Evolutionary conservation across 805 yeast genomes (phyloP).

Genomic region (Lachancea waltii): DNA sequence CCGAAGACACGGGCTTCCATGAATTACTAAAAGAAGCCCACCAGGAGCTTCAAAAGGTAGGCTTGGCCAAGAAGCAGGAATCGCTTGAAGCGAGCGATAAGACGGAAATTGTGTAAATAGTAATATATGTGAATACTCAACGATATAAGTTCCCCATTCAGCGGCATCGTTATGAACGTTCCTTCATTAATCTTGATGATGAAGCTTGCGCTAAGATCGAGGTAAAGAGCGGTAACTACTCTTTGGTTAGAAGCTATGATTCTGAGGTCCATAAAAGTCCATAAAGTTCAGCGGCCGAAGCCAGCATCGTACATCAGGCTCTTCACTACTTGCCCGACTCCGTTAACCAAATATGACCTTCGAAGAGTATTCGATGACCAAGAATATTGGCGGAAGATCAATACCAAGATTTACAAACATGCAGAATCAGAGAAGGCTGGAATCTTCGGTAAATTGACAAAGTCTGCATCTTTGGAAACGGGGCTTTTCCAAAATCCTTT

Average conservation of each 20-base stretch:
- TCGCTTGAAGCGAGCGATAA: not conserved
- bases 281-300: not conserved
- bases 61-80: conserved; percentile 18
- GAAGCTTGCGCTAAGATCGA: no score
- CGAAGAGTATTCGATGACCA: conserved; percentile 54
- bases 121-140: no score
- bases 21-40: conserved; percentile 62
- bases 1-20: conserved; percentile 56
- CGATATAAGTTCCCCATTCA: no score
- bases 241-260: conserved; percentile 3
- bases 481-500: conserved; percentile 76
- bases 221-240: no score
- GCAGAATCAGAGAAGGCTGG: conserved; percentile 7
- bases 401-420: conserved; percentile 23
- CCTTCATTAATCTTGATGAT: no score
- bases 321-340: not conserved
- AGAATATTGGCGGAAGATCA: conserved; percentile 48
- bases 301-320: not conserved
- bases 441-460: conserved; percentile 5
- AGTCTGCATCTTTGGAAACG: conserved; percentile 21
- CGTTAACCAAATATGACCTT: conserved; percentile 3
- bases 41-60: conserved; percentile 53
- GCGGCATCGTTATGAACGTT: no score
- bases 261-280: not conserved
- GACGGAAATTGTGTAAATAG: not conserved